A percentile compares a stretch with the other conserved stretches of the same genome.
Evolutionary conservation across 768 basidiomycete genomes (phyloP).

Genomic region (Mycena amicta): DNA sequence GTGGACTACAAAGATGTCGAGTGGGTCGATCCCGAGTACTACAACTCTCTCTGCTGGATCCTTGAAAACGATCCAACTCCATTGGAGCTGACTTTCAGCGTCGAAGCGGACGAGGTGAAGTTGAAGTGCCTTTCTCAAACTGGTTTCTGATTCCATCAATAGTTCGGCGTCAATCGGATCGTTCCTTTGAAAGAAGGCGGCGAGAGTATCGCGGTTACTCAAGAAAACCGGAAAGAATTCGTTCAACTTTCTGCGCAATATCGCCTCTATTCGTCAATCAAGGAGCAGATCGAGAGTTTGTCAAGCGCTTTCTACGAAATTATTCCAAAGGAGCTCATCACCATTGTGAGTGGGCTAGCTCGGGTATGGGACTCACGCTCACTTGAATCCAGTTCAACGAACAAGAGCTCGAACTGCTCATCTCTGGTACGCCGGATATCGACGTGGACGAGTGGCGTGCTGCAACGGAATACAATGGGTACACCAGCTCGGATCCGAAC

Average conservation of each 20-base stretch:
- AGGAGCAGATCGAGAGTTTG: slow-evolving; percentile 91
- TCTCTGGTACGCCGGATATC: slow-evolving; percentile 97
- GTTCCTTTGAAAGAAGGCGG: slow-evolving; percentile 88
- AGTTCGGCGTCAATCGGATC: slow-evolving; percentile 92
- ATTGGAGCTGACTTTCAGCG: slow-evolving; percentile 90
- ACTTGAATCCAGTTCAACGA: slow-evolving; percentile 95
- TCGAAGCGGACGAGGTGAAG: slow-evolving; percentile 91
- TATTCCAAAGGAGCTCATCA: slow-evolving; percentile 93
- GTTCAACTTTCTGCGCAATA: slow-evolving; percentile 95
- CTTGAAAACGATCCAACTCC: slow-evolving; percentile 90
- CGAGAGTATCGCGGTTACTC: slow-evolving; percentile 82
- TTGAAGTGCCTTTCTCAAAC: slow-evolving; percentile 1
- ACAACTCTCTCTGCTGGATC: slow-evolving; percentile 98
- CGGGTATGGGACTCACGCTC: too few species aligned
- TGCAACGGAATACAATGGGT: slow-evolving; percentile 89
- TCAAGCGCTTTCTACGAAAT: slow-evolving; percentile 95
- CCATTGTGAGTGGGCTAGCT: slow-evolving; percentile 78
- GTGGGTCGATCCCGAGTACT: slow-evolving; percentile 98
- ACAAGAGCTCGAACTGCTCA: slow-evolving; percentile 90
- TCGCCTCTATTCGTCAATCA: slow-evolving; percentile 90
- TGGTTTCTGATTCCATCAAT: slow-evolving; percentile 18
- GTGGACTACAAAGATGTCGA: slow-evolving; percentile 97
- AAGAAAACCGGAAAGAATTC: slow-evolving; percentile 96
- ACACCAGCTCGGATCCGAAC: slow-evolving; percentile 87
- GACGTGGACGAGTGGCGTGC: slow-evolving; percentile 98